Percentiles rank a stretch among this genome's conserved stretches.
These are phyloP conservation scores for Macaranga tanarius DNA, from an alignment of 441 rosid species.

Conservation along the genomic window DNA sequence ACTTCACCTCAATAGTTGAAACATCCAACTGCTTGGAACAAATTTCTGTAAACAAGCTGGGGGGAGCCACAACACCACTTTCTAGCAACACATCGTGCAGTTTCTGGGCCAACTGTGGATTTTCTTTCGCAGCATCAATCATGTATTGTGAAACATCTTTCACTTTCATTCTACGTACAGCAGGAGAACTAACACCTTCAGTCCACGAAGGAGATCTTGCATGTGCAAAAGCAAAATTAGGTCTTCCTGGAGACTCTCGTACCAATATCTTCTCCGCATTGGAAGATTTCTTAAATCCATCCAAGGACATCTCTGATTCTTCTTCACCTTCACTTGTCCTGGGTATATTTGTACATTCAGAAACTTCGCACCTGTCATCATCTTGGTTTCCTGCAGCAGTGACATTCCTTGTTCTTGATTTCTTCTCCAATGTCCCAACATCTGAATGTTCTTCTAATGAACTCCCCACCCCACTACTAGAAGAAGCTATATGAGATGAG, in stretches of 20 bases:
- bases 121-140: conserved; percentile 98
- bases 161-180: conserved; percentile 85
- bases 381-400: conserved; percentile 39
- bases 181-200: conserved; percentile 94
- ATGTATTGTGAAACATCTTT: conserved; percentile 94
- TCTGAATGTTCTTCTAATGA: conserved; percentile 58
- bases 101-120: conserved; percentile 91
- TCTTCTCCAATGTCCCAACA: conserved; percentile 44
- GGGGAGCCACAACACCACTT: conserved; percentile 95
- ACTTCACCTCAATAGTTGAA: conserved; percentile 41
- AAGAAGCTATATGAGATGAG: conserved; percentile 60
- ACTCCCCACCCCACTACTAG: conserved; percentile 66
- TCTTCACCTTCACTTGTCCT: conserved; percentile 33
- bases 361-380: conserved; percentile 38
- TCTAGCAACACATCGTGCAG: conserved; percentile 94
- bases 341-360: conserved; percentile 28
- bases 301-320: conserved; percentile 38
- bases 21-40: conserved; percentile 51
- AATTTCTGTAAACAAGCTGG: conserved; percentile 76
- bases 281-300: conserved; percentile 34
- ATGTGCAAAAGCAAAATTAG: conserved; percentile 57
- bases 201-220: conserved; percentile 98
- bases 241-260: conserved; percentile 50
- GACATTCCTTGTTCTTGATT: conserved; percentile 34
- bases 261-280: conserved; percentile 36